Base-by-base conservation (phyloP, 768 basidiomycete genomes). In the Boletus huronensis region DNA sequence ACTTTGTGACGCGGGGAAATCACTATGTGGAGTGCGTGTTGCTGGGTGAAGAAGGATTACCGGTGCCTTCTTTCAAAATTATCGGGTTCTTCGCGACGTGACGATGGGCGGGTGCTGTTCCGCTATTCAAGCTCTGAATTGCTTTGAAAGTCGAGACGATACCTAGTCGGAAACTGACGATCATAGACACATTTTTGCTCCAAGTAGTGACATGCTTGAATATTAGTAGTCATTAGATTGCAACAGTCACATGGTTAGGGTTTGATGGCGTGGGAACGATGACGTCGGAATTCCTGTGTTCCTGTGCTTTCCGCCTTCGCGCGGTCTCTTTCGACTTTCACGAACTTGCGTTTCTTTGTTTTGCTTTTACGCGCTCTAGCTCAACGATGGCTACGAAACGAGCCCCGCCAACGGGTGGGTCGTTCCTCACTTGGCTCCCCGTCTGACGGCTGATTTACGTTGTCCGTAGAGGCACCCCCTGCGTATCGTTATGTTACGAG, bases 1-100 rank as follows among this genome's bases (percentile, higher is more conserved):
- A 82, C 56, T 82, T 74, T 57, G 97, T 99, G 29, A 68, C 84
- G n/a, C 76, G 82, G 35, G 96, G 97, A 3, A 88, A 91, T 40
- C 97, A 99, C 71, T 98, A 80, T 69, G 89, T 97, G 55, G 94
- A 98, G 66, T 99, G 96, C 70, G 74, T 87, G 69, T 72, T 97
- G 40, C 63, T 88, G 63, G 96, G 96, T 3, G 91, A 94, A 66
- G 93, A 96, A 64, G 93, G 93, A 1, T 75, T 82, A 64, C 76
- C 76, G 50, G 87, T 94, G 8, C 82, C 87, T 8, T 75, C 82
- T 42, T 98, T 98, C 79, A 96, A 90, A 75, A 84, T 98, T 58
- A 80, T 97, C 32, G 96, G 96, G 38, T 79, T 98, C 59, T 97
- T 94, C 69, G 75, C 92, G 41, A 88, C 88, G 48, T 94, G 70